Base-by-base conservation (phyloP, 108 stramenopile species). In the Skeletonema costatum region DNA sequence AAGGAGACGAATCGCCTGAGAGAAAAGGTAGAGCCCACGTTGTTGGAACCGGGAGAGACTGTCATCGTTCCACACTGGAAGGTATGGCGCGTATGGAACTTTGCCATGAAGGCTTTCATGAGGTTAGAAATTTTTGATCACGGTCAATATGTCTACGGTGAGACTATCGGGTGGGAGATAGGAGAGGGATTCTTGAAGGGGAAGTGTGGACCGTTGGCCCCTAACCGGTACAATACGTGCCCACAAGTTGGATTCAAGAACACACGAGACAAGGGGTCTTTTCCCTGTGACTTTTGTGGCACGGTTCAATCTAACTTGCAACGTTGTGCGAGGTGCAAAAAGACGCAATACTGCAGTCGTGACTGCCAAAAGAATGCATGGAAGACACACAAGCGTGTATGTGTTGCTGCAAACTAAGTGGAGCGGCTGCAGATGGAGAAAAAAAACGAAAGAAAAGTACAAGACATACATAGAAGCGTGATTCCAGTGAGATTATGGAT, bases 21-120 rank as follows among this genome's bases (percentile, higher is more conserved):
- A 1, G 60, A 64, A 1, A 33, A 63, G 31, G 60, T 71, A 25
- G 3, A 56, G 30, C 30, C 30, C 5, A 61, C 70, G 3, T 12
- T 16, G 8, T 46, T 61, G 32, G 19, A 64, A 41, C 14, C 32
- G 7, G 70, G 70, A 3, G 70, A 71, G 62, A 32, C 25, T 9
- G 70, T 71, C 60, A 21, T 71, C 11, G 70, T 71, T 5, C 30
- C 60, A 14, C 70, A 71, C 17, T 71, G 70, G 70, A 60, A 71
- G 32, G 70, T 71, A 11, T 8, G 42, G 1, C 35, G 32, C 7
- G 14, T 71, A 2, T 71, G 70, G 70, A 71, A 71, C 2, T 61
- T 14, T 61, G 70, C 70, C 0, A 71, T 71, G 70, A 30, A 63
- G 60, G 39, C 70, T 3, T 71, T 17, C 32, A 11, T 2, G 1